phyloP scores from a whole-genome alignment of 768 basidiomycete species.

The Boletus sensibilis region DNA sequence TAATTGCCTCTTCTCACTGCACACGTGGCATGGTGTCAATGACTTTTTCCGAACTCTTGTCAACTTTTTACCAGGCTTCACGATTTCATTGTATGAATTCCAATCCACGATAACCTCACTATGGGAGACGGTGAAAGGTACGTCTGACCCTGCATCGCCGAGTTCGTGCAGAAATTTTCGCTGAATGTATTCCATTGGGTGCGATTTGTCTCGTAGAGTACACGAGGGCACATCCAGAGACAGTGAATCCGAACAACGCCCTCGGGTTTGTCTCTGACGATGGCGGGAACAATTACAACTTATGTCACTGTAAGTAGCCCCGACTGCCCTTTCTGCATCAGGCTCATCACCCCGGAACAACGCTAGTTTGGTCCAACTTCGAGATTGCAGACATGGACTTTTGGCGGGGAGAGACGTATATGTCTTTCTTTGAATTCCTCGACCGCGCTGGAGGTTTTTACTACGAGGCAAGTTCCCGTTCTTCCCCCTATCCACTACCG shows the following conservation, averaged over 20 bases:
- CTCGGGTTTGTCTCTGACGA: constrained; percentile 67
- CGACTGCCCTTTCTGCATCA: not conserved
- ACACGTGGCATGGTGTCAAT: not conserved
- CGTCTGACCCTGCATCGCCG: constrained; percentile 34
- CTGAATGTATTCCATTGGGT: not conserved
- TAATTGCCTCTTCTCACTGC: not conserved
- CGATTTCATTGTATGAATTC: constrained; percentile 61
- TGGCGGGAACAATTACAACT: constrained; percentile 57
- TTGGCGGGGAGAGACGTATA: constrained; percentile 82
- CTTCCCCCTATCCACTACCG: not conserved
- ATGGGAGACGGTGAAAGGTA: constrained; percentile 61
- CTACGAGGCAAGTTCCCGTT: constrained; percentile 59
- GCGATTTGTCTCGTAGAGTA: constrained; percentile 24
- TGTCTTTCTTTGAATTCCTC: constrained; percentile 79
- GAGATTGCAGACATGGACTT: constrained; percentile 86
- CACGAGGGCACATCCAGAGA: constrained; percentile 42
- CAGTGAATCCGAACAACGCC: constrained; percentile 52
- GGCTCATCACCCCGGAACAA: constrained; percentile 1
- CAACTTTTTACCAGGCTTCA: constrained; percentile 45
- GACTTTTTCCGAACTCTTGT: not conserved
- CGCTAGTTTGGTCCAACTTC: constrained; percentile 88
- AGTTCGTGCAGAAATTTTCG: constrained; percentile 37
- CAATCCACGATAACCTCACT: constrained; percentile 60
- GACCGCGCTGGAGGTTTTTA: constrained; percentile 84
- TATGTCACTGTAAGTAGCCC: constrained; percentile 55